Conservation (phyloP, 768 basidiomycete genomes). For the Lactifluus pinguis region DNA sequence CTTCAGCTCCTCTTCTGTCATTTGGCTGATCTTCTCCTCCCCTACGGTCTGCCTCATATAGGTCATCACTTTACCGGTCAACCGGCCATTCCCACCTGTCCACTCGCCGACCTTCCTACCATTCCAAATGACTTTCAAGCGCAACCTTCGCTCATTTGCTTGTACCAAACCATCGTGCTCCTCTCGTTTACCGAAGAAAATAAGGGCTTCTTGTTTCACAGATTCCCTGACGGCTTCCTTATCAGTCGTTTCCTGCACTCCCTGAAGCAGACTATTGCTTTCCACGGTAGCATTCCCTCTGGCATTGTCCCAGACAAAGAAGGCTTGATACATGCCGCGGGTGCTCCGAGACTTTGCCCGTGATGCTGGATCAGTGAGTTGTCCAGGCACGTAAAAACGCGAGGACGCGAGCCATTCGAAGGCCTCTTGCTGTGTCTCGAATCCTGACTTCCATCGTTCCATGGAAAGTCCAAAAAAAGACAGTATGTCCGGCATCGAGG, state of each 20-base stretch:
- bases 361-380: conserved; percentile 24
- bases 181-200: conserved; percentile 42
- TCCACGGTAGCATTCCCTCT: neutral
- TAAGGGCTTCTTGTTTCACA: conserved; percentile 37
- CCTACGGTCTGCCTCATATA: conserved; percentile 38
- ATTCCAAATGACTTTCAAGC: conserved; percentile 39
- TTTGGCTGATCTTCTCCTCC: conserved; percentile 31
- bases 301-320: conserved; percentile 32
- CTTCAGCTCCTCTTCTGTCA: conserved; percentile 18
- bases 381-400: conserved; percentile 41
- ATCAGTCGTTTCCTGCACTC: neutral
- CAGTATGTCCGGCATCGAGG: conserved; percentile 41
- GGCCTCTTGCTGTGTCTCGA: conserved; percentile 41
- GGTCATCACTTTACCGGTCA: conserved; percentile 45
- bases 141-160: conserved; percentile 24
- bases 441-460: conserved; percentile 43
- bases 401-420: conserved; percentile 53
- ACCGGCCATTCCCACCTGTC: conserved; percentile 39
- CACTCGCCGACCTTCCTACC: conserved; percentile 46
- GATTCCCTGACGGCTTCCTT: neutral
- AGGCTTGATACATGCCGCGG: conserved; percentile 52
- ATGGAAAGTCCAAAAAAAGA: conserved; percentile 50
- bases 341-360: conserved; percentile 35
- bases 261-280: neutral
- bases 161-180: conserved; percentile 34